Conservation (phyloP, 2,329 filamentous ascomycete species). For the Aureobasidium sp. region DNA sequence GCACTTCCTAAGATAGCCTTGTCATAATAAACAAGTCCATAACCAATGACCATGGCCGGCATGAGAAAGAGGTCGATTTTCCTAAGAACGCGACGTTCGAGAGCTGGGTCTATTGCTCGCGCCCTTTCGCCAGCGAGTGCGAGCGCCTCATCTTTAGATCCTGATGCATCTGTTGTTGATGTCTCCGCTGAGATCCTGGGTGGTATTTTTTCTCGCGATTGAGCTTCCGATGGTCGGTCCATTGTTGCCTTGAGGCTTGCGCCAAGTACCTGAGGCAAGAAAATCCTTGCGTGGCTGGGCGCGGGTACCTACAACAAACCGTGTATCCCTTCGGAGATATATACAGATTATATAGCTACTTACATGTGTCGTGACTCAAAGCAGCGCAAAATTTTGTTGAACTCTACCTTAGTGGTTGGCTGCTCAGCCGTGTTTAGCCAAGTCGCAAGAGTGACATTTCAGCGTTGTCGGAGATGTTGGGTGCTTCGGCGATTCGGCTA, state of each 20-base stretch:
- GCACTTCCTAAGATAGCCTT: conserved; percentile 70
- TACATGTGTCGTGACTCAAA: background rate
- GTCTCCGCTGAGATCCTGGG: background rate
- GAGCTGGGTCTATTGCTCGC: conserved; percentile 47
- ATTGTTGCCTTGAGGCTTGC: background rate
- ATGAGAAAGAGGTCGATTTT: conserved; percentile 64
- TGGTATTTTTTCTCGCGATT: background rate
- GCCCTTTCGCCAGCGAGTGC: conserved; percentile 53
- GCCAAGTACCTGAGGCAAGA: background rate
- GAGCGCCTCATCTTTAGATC: conserved; percentile 49
- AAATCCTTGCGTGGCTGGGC: background rate
- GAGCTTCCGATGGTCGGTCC: background rate
- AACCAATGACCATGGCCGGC: conserved; percentile 57
- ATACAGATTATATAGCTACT: background rate
- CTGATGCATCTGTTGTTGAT: background rate
- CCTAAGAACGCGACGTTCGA: conserved; percentile 51
- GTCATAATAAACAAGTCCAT: conserved; percentile 62
- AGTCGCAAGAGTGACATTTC: background rate
- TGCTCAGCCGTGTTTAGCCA: background rate
- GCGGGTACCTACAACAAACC: background rate
- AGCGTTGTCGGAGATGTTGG: background rate
- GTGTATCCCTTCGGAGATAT: too few relatives aligned
- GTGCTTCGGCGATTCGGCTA: background rate
- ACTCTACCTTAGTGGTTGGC: background rate
- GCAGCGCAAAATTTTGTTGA: background rate